Conservation (phyloP, 345 rosid genomes). For the Syzygium jambos region DNA sequence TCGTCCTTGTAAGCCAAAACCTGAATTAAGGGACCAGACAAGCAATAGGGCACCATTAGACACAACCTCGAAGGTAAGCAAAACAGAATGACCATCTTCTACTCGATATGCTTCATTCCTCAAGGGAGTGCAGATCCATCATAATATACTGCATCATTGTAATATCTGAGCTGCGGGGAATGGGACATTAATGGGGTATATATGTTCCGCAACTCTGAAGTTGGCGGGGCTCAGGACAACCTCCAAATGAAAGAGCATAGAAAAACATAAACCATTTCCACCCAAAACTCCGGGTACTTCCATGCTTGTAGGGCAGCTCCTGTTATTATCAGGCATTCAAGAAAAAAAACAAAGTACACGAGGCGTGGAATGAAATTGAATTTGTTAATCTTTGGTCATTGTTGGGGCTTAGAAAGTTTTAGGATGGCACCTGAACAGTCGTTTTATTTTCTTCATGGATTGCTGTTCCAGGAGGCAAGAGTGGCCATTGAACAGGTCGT, state of each 20-base stretch:
- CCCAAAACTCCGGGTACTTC: background rate
- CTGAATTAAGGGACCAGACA: conserved; percentile 28
- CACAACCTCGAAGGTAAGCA: background rate
- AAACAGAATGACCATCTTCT: background rate
- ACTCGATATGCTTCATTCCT: background rate
- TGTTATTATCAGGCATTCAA: background rate
- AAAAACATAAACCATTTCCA: background rate
- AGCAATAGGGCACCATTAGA: background rate
- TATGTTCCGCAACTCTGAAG: background rate
- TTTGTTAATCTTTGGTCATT: background rate
- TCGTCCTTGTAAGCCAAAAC: conserved; percentile 96
- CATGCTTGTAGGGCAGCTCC: background rate
- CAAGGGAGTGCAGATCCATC: background rate
- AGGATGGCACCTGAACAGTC: background rate
- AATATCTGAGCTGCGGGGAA: background rate
- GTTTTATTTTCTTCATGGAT: background rate
- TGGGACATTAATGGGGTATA: background rate
- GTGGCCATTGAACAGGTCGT: conserved; percentile 70
- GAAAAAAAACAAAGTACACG: background rate
- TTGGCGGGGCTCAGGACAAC: background rate
- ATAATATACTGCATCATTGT: background rate
- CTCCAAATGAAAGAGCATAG: background rate
- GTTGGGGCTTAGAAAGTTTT: background rate
- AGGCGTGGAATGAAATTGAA: background rate
- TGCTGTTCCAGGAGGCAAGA: conserved; percentile 57